These are phyloP conservation scores for Narthecium ossifragum DNA, from an alignment of 106 monocot genomes.

Conservation along the genomic window DNA sequence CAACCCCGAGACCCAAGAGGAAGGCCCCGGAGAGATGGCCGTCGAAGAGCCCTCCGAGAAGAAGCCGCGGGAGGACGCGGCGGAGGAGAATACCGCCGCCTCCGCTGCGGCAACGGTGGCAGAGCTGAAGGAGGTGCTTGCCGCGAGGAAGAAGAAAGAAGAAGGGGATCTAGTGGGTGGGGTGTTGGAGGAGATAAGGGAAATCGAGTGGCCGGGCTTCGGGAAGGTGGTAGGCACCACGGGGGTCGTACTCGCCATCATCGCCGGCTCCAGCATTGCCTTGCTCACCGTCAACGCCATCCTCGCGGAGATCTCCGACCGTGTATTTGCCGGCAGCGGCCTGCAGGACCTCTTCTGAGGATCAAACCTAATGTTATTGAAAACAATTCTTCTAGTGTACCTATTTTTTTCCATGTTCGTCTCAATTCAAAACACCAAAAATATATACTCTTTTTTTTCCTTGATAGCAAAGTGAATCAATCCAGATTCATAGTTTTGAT, in stretches of 20 bases:
- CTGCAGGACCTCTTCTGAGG: slow-evolving; percentile 74
- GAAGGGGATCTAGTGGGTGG: slow-evolving; percentile 35
- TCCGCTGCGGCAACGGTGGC: slow-evolving; percentile 5
- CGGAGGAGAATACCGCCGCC: background rate
- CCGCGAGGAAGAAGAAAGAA: slow-evolving; percentile 29
- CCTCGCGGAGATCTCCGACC: slow-evolving; percentile 88
- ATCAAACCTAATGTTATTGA: too few species aligned
- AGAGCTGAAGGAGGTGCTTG: slow-evolving; percentile 48
- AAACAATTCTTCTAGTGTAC: background rate
- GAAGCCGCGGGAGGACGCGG: background rate
- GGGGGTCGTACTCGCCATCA: slow-evolving; percentile 82
- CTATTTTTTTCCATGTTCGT: background rate
- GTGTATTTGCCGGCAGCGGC: slow-evolving; percentile 75
- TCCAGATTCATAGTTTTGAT: background rate
- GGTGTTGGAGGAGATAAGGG: slow-evolving; percentile 60
- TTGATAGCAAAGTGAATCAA: background rate
- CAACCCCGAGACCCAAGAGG: slow-evolving; percentile 8
- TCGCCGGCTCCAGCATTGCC: slow-evolving; percentile 77
- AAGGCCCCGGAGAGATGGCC: too few species aligned
- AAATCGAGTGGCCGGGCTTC: slow-evolving; percentile 94
- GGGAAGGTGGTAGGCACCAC: slow-evolving; percentile 85
- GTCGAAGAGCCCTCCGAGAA: too few species aligned
- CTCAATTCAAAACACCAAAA: background rate
- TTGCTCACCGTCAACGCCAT: slow-evolving; percentile 84
- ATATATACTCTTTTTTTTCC: background rate